Evolutionary conservation across 1,139 yeast species (phyloP).

Genomic region (Debaryomyces singareniensis): DNA sequence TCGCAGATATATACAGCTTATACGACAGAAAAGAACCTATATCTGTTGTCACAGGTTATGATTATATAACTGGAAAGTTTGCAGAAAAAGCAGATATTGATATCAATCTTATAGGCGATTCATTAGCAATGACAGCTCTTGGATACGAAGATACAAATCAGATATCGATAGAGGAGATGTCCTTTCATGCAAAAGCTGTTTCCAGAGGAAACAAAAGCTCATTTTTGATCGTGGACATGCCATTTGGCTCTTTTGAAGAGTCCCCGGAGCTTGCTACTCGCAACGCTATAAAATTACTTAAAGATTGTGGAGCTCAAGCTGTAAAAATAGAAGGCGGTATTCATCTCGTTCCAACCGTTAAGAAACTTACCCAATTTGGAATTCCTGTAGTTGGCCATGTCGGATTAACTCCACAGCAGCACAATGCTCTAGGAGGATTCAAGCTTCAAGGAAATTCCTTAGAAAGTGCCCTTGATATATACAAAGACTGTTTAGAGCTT

Average conservation of each 20-base stretch:
- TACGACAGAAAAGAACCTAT: constrained; percentile 48
- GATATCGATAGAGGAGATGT: constrained; percentile 68
- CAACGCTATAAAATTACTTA: constrained; percentile 56
- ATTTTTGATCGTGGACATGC: constrained; percentile 78
- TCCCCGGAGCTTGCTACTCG: constrained; percentile 59
- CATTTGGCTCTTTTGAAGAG: constrained; percentile 79
- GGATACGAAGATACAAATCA: constrained; percentile 79
- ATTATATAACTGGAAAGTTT: constrained; percentile 66
- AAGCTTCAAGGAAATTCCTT: constrained; percentile 72
- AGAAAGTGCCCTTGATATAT: constrained; percentile 50
- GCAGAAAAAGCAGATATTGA: constrained; percentile 71
- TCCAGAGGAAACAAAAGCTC: constrained; percentile 62
- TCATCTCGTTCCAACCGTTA: constrained; percentile 40
- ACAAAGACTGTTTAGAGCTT: constrained; percentile 61
- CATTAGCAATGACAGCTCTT: constrained; percentile 84
- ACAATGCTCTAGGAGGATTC: constrained; percentile 77
- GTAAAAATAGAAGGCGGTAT: constrained; percentile 85
- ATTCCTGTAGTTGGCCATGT: constrained; percentile 91
- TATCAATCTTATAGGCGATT: constrained; percentile 79
- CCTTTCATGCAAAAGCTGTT: constrained; percentile 72
- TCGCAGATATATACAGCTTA: constrained; percentile 36
- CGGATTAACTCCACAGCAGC: constrained; percentile 88
- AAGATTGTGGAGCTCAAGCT: constrained; percentile 64
- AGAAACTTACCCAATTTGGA: constrained; percentile 55
- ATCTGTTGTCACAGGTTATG: constrained; percentile 81